phyloP scores from a whole-genome alignment of 2,329 filamentous ascomycete species.

The Cadophora luteo-olivacea region DNA sequence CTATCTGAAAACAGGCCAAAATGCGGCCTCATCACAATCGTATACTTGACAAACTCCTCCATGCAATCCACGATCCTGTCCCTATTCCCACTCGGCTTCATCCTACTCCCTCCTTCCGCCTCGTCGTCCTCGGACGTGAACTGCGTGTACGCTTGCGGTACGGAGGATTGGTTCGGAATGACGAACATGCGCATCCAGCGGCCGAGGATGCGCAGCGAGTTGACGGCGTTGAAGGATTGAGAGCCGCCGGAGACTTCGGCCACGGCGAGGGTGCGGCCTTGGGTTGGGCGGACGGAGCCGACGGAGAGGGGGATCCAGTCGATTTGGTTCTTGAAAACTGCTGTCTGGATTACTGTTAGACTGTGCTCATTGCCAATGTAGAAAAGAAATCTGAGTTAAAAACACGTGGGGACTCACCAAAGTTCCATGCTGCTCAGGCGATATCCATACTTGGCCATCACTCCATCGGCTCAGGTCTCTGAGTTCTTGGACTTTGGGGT shows the following conservation, averaged over 20 bases:
- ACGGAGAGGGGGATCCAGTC: constrained; percentile 71
- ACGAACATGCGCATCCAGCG: constrained; percentile 75
- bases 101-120: constrained; percentile 46
- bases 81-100: constrained; percentile 62
- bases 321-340: constrained; percentile 73
- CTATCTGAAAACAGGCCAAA: constrained; percentile 67
- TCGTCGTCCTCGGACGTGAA: neutral
- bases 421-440: constrained; percentile 69
- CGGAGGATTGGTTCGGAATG: constrained; percentile 69
- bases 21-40: constrained; percentile 67
- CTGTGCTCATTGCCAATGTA: neutral
- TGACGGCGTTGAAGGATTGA: constrained; percentile 72
- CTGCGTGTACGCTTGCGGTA: constrained; percentile 49
- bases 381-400: neutral
- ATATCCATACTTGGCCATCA: constrained; percentile 70
- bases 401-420: neutral
- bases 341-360: constrained; percentile 53
- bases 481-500: constrained; percentile 68
- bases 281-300: constrained; percentile 68
- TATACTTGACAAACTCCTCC: constrained; percentile 75
- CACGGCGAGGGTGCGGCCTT: constrained; percentile 68
- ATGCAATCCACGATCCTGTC: constrained; percentile 70
- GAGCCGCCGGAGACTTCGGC: constrained; percentile 69
- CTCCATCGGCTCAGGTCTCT: constrained; percentile 67
- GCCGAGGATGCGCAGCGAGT: constrained; percentile 67